A percentile compares a stretch with the other conserved stretches of the same genome.
Evolutionary conservation across 2,329 filamentous ascomycete species (phyloP).

Genomic region (Pochonia chlamydosporia): DNA sequence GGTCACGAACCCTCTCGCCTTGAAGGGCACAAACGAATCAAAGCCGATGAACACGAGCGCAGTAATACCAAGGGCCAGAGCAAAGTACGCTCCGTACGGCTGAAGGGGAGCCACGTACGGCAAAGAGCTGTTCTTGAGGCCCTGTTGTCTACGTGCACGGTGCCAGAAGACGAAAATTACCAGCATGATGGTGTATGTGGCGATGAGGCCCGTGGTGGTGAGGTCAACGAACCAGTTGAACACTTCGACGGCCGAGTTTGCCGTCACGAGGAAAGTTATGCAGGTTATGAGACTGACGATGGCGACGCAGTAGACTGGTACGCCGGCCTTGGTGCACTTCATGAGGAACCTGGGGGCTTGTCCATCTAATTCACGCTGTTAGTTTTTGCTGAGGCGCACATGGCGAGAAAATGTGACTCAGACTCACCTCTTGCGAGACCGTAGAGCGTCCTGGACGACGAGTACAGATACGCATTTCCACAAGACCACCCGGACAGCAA

Average conservation of each 20-base stretch:
- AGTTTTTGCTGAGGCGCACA: background rate
- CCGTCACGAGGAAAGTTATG: conserved; percentile 44
- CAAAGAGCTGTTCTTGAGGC: conserved; percentile 36
- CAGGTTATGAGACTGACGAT: conserved; percentile 41
- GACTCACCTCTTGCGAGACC: conserved; percentile 33
- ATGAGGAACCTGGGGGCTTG: conserved; percentile 44
- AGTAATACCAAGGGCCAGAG: conserved; percentile 37
- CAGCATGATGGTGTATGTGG: conserved; percentile 46
- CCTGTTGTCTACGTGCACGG: conserved; percentile 44
- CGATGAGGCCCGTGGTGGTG: conserved; percentile 48
- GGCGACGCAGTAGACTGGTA: conserved; percentile 49
- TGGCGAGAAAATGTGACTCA: background rate
- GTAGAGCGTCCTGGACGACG: conserved; percentile 39
- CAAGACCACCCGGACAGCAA: conserved; percentile 43
- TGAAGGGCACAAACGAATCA: conserved; percentile 47
- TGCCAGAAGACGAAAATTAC: conserved; percentile 37
- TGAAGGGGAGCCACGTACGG: conserved; percentile 45
- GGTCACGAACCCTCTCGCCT: conserved; percentile 42
- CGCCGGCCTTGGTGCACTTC: conserved; percentile 52
- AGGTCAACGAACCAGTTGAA: conserved; percentile 51
- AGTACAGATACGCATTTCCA: conserved; percentile 44
- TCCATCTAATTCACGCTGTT: conserved; percentile 22
- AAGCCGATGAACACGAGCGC: conserved; percentile 53
- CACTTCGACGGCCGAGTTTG: conserved; percentile 37
- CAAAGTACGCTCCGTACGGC: conserved; percentile 47